Evolutionary conservation across 495 filamentous ascomycete species (phyloP), one percentile per base, ranked within the genome.

Genomic region (Penicillium coffeae): DNA sequence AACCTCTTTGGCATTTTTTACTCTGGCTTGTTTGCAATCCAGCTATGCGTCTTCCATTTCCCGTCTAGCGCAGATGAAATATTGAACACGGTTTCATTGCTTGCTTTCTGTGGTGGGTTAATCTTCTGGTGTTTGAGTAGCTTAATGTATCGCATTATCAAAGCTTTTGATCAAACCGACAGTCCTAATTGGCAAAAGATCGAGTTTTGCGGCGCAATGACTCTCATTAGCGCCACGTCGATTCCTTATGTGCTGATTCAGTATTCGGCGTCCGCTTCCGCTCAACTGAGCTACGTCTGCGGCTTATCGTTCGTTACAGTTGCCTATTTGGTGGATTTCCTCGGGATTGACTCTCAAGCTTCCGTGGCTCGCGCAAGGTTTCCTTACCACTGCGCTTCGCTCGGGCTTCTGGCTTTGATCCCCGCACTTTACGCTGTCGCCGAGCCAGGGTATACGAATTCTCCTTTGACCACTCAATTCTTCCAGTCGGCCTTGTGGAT

Each of bases 11-110:
- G 51, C 3, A 21, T 25, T 7, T 34, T 42, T 21, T 48, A 48
- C n/a, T 54, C 49, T 30, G 14, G 32, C 15, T 19, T 54, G 9
- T 49, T 54, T 33, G 6, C 40, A 9, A 33, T 54, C 16, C 45
- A 54, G 1, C 45, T 35, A 14, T 30, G 48, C 5, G 30, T 54
- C 8, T 45, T 54, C 21, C 40, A 49, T 20, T 54, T 54, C 34
- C 45, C 51, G 4, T 37, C 45, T 4, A 40, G 39, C 14, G 33
- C 39, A 8, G 40, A 34, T 3, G 34, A 3, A 7, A 45, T 54
- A 4, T 7, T 45, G 4, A 41, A 45, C 25, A 34, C 45, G 1
- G n/a, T 54, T 7, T 15, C 45, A 10, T 25, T 45, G 45, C 10
- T 54, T 35, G 13, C 43, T 5, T 49, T 54, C 12, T 21, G 35